A percentile compares a stretch with the other conserved stretches of the same genome.
These are phyloP conservation scores for Venturia effusa DNA, from an alignment of 2,329 filamentous ascomycete genomes.

Conservation along the genomic window DNA sequence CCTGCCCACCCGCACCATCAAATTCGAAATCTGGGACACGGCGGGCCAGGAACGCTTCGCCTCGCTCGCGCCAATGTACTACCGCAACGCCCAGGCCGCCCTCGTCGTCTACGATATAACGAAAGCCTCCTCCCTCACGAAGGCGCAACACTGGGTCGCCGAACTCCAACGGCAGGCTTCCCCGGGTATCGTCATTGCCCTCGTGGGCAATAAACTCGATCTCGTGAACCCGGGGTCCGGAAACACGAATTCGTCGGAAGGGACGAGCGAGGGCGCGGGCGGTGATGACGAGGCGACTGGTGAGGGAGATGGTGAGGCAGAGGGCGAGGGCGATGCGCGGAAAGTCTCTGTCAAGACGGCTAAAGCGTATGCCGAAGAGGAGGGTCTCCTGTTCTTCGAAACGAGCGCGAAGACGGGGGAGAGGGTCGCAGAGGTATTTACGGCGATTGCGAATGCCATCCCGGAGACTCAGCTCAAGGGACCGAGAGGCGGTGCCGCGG, in stretches of 20 bases:
- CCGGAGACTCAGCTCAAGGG: conserved; percentile 94
- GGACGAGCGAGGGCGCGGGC: conserved; percentile 27
- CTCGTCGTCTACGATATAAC: conserved; percentile 98
- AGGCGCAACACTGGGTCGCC: conserved; percentile 98
- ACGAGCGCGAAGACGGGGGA: conserved; percentile 93
- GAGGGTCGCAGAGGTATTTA: conserved; percentile 94
- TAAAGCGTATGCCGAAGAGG: conserved; percentile 87
- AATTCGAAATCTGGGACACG: conserved; percentile 82
- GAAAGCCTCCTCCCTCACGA: conserved; percentile 86
- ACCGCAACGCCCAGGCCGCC: conserved; percentile 94
- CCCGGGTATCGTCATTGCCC: conserved; percentile 90
- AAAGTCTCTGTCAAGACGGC: conserved; percentile 89
- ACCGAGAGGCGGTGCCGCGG: conserved; percentile 52
- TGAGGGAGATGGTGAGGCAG: conserved; percentile 30
- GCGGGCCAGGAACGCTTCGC: conserved; percentile 96
- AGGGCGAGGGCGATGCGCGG: conserved; percentile 54
- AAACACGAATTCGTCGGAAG: background rate
- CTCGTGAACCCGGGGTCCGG: conserved; percentile 42
- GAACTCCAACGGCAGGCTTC: conserved; percentile 94
- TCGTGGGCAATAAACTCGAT: conserved; percentile 96
- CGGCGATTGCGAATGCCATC: conserved; percentile 94
- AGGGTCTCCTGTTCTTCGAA: conserved; percentile 91
- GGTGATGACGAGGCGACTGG: conserved; percentile 23
- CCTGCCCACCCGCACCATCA: conserved; percentile 71
- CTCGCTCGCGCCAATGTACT: conserved; percentile 97